Percentiles rank a stretch among this genome's conserved stretches.
phyloP scores from a whole-genome alignment of 2,329 filamentous ascomycete species.

The Epichloe scottii region DNA sequence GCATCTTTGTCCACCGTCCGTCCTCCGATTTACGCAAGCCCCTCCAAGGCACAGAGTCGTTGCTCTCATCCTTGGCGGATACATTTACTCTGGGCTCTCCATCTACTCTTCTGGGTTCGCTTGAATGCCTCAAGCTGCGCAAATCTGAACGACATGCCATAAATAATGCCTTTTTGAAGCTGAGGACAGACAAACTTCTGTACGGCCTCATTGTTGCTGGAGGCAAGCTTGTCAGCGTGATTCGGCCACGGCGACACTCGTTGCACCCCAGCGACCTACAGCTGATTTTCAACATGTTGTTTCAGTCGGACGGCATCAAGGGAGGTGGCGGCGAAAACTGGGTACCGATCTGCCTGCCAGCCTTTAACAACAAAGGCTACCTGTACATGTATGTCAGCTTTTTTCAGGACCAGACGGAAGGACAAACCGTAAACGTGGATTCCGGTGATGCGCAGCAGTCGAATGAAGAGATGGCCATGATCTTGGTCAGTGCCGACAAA shows the following conservation, averaged over 20 bases:
- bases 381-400: conserved; percentile 99
- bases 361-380: conserved; percentile 94
- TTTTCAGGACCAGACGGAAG: conserved; percentile 46
- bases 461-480: conserved; percentile 73
- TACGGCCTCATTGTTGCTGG: conserved; percentile 92
- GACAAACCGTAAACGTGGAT: conserved; percentile 29
- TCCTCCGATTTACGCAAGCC: conserved; percentile 90
- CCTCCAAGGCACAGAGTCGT: conserved; percentile 77
- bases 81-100: conserved; percentile 89
- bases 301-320: conserved; percentile 85
- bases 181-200: conserved; percentile 63
- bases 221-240: conserved; percentile 85
- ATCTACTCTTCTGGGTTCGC: conserved; percentile 72
- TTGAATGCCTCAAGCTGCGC: conserved; percentile 86
- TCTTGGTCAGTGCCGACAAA: conserved; percentile 84
- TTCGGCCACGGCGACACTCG: conserved; percentile 87
- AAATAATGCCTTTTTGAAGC: conserved; percentile 75
- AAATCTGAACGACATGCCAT: conserved; percentile 79
- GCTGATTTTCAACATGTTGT: conserved; percentile 98
- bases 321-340: conserved; percentile 88
- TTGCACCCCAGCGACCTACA: conserved; percentile 91
- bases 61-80: conserved; percentile 85
- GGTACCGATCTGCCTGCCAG: conserved; percentile 90
- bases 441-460: conserved; percentile 48
- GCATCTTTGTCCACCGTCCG: conserved; percentile 78